Evolutionary conservation across 2,329 filamentous ascomycete species (phyloP), one percentile per base, ranked within the genome.

Genomic region (Colletotrichum siamense): DNA sequence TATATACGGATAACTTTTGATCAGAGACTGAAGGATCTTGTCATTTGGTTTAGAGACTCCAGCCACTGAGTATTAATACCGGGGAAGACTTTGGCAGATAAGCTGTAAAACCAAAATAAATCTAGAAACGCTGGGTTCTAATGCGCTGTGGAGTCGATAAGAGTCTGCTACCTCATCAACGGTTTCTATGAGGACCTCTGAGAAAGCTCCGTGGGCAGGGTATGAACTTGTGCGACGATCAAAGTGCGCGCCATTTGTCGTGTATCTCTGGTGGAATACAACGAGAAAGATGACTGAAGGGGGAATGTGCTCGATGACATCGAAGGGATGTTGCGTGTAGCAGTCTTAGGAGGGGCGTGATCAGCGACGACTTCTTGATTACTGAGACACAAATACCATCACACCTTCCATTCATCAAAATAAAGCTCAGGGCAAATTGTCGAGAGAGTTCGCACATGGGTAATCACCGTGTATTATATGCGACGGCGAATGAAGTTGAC

Each of bases 171-270:
- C 18, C 5, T 5, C 39, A 44, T 44, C 39, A 10, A 44, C 18
- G 39, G 0, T n/a, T n/a, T 9, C 5, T 3, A 18, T 12, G 18
- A 44, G 18, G 16, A 3, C 18, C 39, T 49, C 36, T 44, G 16
- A 44, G 8, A 16, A 44, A 8, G 36, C 39, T 44, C 16, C 2
- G 0, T 44, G 8, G 16, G 16, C 39, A 49, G 6, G 6, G 2
- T 3, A 52, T 52, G 6, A 0, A 22, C 4, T 2, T 2, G 12
- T 22, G n/a, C 8, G 44, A 52, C n/a, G 44, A 52, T 8, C 0
- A 52, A 0, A 52, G n/a, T 5, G 6, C 6, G 0, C 0, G 39
- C 5, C 39, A 1, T n/a, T 0, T 49, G 0, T 7, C n/a, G 2
- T 52, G 1, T 52, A 13, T 52, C 0, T 52, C 10, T 15, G 1